These are phyloP conservation scores for Dictyostelium discoideum DNA, from an alignment of 78 protist genomes.

Conservation along the genomic window DNA sequence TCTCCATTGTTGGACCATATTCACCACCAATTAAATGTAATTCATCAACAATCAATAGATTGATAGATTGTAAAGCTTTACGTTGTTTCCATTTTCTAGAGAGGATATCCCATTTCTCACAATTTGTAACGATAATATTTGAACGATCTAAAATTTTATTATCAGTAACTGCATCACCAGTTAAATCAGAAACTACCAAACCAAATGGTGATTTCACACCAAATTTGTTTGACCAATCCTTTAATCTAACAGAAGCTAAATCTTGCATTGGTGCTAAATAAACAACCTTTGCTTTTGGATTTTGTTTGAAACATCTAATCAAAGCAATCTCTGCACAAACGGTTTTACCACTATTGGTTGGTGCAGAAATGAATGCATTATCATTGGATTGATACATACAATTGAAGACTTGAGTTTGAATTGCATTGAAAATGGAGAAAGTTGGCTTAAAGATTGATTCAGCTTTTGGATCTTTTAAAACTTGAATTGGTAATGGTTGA, in stretches of 20 bases:
- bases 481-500: constrained; percentile 91
- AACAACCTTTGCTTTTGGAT: constrained; percentile 62
- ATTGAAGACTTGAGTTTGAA: constrained; percentile 96
- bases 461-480: constrained; percentile 76
- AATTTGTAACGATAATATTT: constrained; percentile 91
- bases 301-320: constrained; percentile 74
- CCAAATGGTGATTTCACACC: constrained; percentile 58
- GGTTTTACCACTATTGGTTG: constrained; percentile 98
- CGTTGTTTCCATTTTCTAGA: constrained; percentile 96
- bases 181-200: constrained; percentile 93
- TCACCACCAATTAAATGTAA: constrained; percentile 95
- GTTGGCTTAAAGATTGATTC: neutral
- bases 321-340: constrained; percentile 97
- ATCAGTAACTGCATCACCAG: constrained; percentile 97
- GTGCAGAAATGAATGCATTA: constrained; percentile 95
- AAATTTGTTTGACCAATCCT: constrained; percentile 73
- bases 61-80: constrained; percentile 80
- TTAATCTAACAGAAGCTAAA: constrained; percentile 50
- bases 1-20: constrained; percentile 92
- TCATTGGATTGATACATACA: constrained; percentile 89
- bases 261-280: constrained; percentile 83
- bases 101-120: constrained; percentile 95
- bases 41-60: constrained; percentile 95
- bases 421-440: constrained; percentile 89
- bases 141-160: constrained; percentile 87